These are phyloP conservation scores for Saccharomycopsis javanensis DNA, from an alignment of 805 yeast genomes.

Conservation along the genomic window DNA sequence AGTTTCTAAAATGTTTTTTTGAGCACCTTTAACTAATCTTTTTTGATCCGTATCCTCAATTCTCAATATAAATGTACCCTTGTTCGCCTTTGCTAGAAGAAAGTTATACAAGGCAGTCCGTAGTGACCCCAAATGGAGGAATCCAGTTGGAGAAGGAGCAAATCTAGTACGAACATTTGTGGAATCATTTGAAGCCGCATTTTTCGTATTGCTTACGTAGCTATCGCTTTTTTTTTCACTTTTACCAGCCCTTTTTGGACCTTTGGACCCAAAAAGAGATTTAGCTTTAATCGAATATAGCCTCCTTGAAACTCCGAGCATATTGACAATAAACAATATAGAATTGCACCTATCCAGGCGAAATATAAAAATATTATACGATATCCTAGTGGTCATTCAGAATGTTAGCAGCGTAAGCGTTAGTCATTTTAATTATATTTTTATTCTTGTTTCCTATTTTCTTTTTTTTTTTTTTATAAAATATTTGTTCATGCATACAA, in stretches of 20 bases:
- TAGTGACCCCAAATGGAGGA: slow-evolving; percentile 84
- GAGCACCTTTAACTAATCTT: slow-evolving; percentile 74
- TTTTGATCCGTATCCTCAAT: slow-evolving; percentile 90
- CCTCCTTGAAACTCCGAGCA: not conserved
- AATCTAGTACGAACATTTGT: slow-evolving; percentile 55
- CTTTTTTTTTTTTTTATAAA: too few species aligned
- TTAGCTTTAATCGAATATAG: not conserved
- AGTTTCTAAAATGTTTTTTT: slow-evolving; percentile 63
- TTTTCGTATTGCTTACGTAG: not conserved
- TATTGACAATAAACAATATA: not conserved
- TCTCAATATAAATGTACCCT: slow-evolving; percentile 72
- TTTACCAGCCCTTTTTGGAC: not conserved
- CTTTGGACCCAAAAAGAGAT: not conserved
- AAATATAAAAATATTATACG: not conserved
- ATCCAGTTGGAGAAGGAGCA: slow-evolving; percentile 98
- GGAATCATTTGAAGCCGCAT: not conserved
- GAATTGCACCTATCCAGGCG: not conserved
- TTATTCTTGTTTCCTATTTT: too few species aligned
- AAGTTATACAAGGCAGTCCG: slow-evolving; percentile 91
- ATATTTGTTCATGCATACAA: too few species aligned
- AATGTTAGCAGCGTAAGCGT: too few species aligned
- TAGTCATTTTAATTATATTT: too few species aligned
- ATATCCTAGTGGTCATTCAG: not conserved
- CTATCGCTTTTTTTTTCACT: not conserved
- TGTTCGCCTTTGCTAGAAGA: slow-evolving; percentile 65